Evolutionary conservation across 257 asterid species (phyloP), one percentile per base, ranked within the genome.

Genomic region (Capsicum baccatum): DNA sequence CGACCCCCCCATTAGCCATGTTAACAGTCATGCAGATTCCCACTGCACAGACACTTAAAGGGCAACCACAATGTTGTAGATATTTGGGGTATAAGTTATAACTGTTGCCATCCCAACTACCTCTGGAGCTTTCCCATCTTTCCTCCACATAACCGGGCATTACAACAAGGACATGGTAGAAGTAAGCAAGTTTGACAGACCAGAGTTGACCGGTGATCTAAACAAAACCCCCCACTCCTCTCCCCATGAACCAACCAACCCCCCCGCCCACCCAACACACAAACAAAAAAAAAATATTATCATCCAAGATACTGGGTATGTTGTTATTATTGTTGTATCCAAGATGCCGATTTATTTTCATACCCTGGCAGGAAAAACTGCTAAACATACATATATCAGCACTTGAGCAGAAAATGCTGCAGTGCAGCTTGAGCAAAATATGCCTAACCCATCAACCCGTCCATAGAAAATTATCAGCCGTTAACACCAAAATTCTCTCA

Each of bases 41-140:
- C 63, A 26, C 64, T 54, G 81, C 48, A 7, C 63, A 54, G 81
- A 76, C 81, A 52, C 14, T 76, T 76, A 50, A 76, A 26, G 21
- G 48, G 13, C 21, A 76, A 52, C 81, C 81, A 52, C 21, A 54
- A 76, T 4, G 42, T 21, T 14, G 81, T 76, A 76, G 26, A 76
- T 76, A 76, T 76, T 56, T 13, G 64, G 48, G 80, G 64, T 54
- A 26, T 52, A 76, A 76, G 80, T 48, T 54, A 26, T 52, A 76
- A 76, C 81, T 26, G n/a, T 26, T 16, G 44, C 63, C 64, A 6
- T 76, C n/a, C 48, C 81, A 26, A 26, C 62, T 54, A 26, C 21
- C 63, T 76, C 16, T 26, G 64, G 81, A 26, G 81, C 64, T 76
- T 76, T 21, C 78, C 3, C 4, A 26, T 52, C 48, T 54, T 74